A percentile compares a stretch with the other conserved stretches of the same genome.
These are phyloP conservation scores for Wallacemonas rigidus DNA, from an alignment of 208 protist species.

Conservation along the genomic window DNA sequence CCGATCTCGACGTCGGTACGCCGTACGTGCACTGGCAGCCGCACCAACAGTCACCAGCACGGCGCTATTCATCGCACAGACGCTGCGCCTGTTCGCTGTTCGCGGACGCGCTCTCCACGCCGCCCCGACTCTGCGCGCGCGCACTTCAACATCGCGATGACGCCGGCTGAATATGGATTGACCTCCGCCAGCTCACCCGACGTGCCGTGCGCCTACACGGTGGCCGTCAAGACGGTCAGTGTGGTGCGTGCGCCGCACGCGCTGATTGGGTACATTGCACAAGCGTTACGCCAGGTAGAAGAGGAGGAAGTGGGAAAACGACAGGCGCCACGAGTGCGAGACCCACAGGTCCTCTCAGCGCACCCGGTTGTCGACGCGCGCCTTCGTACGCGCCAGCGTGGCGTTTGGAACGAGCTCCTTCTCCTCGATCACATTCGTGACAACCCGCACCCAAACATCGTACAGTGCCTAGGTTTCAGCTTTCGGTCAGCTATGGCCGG, in stretches of 20 bases:
- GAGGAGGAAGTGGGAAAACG: no score
- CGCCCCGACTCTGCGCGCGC: background rate
- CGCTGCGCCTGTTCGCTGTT: no score
- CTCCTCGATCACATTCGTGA: constrained; percentile 32
- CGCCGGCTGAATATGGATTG: background rate
- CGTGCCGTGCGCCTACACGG: constrained; percentile 22
- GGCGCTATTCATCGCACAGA: no score
- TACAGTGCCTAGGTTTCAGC: constrained; percentile 46
- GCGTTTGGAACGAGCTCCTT: constrained; percentile 28
- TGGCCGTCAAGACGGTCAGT: constrained; percentile 34
- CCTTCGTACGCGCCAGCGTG: background rate
- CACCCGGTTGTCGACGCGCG: background rate
- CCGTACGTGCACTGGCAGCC: background rate
- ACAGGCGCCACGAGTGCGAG: no score
- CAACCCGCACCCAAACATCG: constrained; percentile 40
- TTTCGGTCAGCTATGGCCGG: constrained; percentile 7
- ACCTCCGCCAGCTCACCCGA: constrained; percentile 4
- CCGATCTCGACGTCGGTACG: background rate
- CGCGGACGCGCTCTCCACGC: no score
- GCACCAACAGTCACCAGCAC: no score
- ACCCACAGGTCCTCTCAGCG: background rate
- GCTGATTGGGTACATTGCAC: background rate
- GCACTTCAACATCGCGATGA: background rate
- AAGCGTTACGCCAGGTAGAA: background rate
- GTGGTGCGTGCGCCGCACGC: constrained; percentile 8